phyloP scores from a whole-genome alignment of 441 rosid species.

The Monsonia emarginata region DNA sequence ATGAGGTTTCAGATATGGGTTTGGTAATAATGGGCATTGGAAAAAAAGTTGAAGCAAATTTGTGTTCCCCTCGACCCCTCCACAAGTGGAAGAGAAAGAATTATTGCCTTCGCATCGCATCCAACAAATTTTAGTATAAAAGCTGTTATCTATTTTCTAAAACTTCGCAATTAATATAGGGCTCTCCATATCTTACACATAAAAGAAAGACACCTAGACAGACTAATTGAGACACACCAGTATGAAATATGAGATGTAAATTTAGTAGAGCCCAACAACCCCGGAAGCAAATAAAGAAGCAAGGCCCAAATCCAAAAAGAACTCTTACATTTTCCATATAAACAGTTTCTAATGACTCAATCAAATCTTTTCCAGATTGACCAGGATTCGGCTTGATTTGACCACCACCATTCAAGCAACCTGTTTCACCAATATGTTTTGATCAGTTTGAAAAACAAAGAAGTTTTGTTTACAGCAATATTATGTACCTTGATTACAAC shows the following conservation, averaged over 20 bases:
- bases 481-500: background rate
- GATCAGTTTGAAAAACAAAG: background rate
- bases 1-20: background rate
- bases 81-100: no score
- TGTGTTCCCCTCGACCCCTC: no score
- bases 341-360: conserved; percentile 45
- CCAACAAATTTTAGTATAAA: no score
- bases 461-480: background rate
- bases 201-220: background rate
- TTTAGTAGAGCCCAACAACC: conserved; percentile 2
- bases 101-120: no score
- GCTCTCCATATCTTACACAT: background rate
- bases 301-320: background rate
- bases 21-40: background rate
- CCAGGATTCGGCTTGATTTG: conserved; percentile 81
- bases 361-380: conserved; percentile 70
- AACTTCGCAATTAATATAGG: background rate
- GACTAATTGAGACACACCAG: background rate
- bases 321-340: conserved; percentile 66
- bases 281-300: background rate
- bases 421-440: conserved; percentile 25
- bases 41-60: background rate
- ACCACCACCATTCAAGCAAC: conserved; percentile 91
- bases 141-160: background rate
- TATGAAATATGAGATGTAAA: background rate